Evolutionary conservation across 2,329 filamentous ascomycete species (phyloP).

Genomic region (Podosphaera aphanis): DNA sequence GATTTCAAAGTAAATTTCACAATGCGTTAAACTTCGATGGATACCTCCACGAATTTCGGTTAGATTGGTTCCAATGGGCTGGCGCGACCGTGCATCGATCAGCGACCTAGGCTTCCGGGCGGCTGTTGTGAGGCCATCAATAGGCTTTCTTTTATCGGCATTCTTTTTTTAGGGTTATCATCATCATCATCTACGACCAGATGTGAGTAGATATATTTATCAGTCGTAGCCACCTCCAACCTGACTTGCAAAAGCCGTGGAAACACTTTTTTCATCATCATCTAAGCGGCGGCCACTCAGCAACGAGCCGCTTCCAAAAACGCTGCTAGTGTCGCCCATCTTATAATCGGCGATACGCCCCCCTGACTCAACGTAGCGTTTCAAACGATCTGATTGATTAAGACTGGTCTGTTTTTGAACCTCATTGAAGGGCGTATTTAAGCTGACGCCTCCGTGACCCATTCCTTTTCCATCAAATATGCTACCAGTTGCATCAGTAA

Average conservation of each 20-base stretch:
- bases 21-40: too few relatives aligned
- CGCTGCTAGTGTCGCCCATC: constrained; percentile 34
- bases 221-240: constrained; percentile 32
- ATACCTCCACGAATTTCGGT: too few relatives aligned
- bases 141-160: constrained; percentile 3
- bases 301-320: constrained; percentile 36
- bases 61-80: too few relatives aligned
- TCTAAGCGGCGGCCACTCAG: constrained; percentile 30
- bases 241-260: constrained; percentile 90
- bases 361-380: constrained; percentile 78
- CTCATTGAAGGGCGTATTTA: constrained; percentile 57
- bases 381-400: constrained; percentile 73
- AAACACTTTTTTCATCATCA: constrained; percentile 88
- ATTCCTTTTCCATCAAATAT: constrained; percentile 52
- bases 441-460: constrained; percentile 68
- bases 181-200: constrained; percentile 6
- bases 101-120: constrained; percentile 6
- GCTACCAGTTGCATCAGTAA: constrained; percentile 61
- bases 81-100: too few relatives aligned
- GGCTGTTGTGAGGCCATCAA: constrained; percentile 2
- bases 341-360: constrained; percentile 37
- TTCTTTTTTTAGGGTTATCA: constrained; percentile 6
- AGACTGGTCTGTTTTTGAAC: constrained; percentile 47
- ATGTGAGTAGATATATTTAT: constrained; percentile 6
- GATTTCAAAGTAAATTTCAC: too few relatives aligned